Evolutionary conservation across 805 yeast species (phyloP).

Genomic region (Ogataea siamensis): DNA sequence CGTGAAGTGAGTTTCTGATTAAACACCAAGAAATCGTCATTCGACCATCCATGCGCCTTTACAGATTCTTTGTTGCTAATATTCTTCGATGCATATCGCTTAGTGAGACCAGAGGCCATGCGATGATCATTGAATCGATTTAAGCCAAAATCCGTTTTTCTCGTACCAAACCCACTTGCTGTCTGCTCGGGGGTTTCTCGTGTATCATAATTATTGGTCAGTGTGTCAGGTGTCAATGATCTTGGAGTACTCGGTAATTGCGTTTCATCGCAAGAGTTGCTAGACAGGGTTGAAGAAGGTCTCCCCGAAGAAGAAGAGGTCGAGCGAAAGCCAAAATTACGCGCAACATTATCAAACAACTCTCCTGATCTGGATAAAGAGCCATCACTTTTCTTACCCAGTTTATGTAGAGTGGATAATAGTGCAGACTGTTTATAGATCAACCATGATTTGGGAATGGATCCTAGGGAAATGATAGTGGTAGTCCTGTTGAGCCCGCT

Average conservation of each 20-base stretch:
- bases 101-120: neutral
- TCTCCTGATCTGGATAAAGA: neutral
- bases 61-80: conserved; percentile 4
- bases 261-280: neutral
- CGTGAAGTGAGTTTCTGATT: conserved; percentile 12
- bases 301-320: neutral
- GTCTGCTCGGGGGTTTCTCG: neutral
- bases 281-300: neutral
- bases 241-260: neutral
- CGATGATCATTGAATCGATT: neutral
- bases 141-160: neutral
- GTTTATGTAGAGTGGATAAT: conserved; percentile 13
- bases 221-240: neutral
- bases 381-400: conserved; percentile 8
- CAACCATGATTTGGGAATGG: conserved; percentile 57
- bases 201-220: neutral
- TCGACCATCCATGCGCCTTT: conserved; percentile 20
- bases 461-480: conserved; percentile 51
- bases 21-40: conserved; percentile 18
- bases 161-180: neutral
- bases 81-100: neutral
- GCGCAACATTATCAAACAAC: conserved; percentile 2
- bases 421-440: conserved; percentile 28
- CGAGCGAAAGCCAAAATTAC: conserved; percentile 1
- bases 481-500: conserved; percentile 48